Conservation (phyloP, 2,329 filamentous ascomycete genomes). For the Parastagonospora avenae region DNA sequence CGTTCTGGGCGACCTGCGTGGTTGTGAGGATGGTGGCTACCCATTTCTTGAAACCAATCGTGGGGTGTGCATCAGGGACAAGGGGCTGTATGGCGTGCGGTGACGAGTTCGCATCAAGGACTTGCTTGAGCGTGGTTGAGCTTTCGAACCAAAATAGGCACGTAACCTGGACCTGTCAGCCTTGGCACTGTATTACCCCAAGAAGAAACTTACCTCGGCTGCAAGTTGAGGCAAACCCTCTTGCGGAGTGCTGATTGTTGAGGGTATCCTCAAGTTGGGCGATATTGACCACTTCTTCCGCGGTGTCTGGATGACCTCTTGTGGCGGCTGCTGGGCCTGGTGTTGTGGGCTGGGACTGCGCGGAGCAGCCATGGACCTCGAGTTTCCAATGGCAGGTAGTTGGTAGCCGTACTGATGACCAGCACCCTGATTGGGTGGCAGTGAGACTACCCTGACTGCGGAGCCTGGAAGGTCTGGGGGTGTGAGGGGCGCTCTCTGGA, state of each 20-base stretch:
- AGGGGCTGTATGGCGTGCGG: conserved; percentile 59
- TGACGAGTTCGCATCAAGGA: conserved; percentile 64
- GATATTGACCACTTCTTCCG: conserved; percentile 42
- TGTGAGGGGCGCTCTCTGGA: conserved; percentile 36
- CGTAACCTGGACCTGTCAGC: conserved; percentile 68
- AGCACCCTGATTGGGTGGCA: conserved; percentile 32
- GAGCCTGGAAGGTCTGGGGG: conserved; percentile 41
- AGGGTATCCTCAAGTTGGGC: conserved; percentile 44
- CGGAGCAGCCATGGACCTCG: conserved; percentile 32
- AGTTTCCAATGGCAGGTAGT: conserved; percentile 43
- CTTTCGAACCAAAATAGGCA: conserved; percentile 98
- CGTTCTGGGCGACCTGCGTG: conserved; percentile 95
- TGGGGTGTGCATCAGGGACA: conserved; percentile 74
- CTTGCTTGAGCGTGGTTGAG: conserved; percentile 75
- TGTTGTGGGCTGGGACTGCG: conserved; percentile 25
- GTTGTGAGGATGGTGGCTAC: conserved; percentile 88
- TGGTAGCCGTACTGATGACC: conserved; percentile 41
- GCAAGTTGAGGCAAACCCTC: conserved; percentile 48
- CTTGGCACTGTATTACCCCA: background rate
- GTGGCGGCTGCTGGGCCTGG: conserved; percentile 14
- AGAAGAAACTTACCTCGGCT: conserved; percentile 41
- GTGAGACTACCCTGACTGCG: conserved; percentile 38
- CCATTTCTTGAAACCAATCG: conserved; percentile 88
- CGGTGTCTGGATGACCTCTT: conserved; percentile 29
- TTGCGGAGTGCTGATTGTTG: conserved; percentile 46